Evolutionary conservation across 805 yeast species (phyloP).

Genomic region (Danielia reshetovae): DNA sequence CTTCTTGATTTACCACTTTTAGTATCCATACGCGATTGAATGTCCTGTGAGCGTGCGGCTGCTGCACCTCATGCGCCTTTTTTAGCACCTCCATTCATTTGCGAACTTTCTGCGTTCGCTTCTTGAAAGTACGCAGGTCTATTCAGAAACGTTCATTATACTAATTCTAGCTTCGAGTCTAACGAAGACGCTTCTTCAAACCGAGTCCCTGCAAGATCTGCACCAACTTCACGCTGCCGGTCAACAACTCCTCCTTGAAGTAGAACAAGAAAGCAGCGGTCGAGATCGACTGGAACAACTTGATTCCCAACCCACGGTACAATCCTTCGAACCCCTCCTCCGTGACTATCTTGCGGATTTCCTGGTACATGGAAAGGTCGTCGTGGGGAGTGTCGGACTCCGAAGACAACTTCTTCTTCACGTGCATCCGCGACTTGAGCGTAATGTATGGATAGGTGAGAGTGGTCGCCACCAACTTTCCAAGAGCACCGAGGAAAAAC

Average conservation of each 20-base stretch:
- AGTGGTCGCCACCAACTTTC: constrained; percentile 84
- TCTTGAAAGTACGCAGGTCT: too few relatives aligned
- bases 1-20: too few relatives aligned
- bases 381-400: constrained; percentile 15
- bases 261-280: constrained; percentile 89
- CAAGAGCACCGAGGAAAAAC: constrained; percentile 81
- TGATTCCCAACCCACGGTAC: constrained; percentile 77
- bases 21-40: too few relatives aligned
- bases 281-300: constrained; percentile 75
- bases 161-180: too few relatives aligned
- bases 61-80: too few relatives aligned
- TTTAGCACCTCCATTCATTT: too few relatives aligned
- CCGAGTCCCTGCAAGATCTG: constrained; percentile 25
- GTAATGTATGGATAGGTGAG: constrained; percentile 91
- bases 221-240: constrained; percentile 53
- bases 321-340: constrained; percentile 75
- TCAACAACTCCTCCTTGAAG: constrained; percentile 81
- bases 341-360: constrained; percentile 54
- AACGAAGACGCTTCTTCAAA: constrained; percentile 3
- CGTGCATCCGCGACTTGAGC: constrained; percentile 82
- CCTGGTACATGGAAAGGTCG: constrained; percentile 41
- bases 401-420: constrained; percentile 39
- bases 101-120: background rate
- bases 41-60: too few relatives aligned
- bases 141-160: too few relatives aligned